Evolutionary conservation across 2,329 filamentous ascomycete species (phyloP), one percentile per base, ranked within the genome.

Genomic region (Zymoseptoria tritici): DNA sequence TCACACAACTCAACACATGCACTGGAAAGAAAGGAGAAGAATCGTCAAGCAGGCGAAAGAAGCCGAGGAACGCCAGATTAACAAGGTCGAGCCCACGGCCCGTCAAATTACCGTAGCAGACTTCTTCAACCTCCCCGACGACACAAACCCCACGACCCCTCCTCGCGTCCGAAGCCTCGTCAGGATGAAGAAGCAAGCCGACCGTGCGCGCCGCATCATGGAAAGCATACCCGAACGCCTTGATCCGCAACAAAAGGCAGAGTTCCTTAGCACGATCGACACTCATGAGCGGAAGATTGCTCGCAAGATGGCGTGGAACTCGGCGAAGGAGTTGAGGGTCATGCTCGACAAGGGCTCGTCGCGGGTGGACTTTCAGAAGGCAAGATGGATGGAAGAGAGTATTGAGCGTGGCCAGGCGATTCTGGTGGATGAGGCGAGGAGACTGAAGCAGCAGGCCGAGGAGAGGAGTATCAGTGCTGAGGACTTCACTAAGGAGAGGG

Each of bases 261-360:
- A 21, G 46, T 50, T n/a, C 60, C 63, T n/a, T 9, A 61, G 11
- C 36, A 57, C 55, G 4, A 57, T 65, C 54, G 24, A 22, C 9
- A 19, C 36, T 21, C 59, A 64, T 19, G 60, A 67, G 24, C 64
- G 65, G 49, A 56, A 54, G 21, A 55, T 68, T 3, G 56, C 61
- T 9, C 61, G 64, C 9, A 61, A 60, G 21, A 64, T 71, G 9
- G 69, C 67, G 2, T 50, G 59, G 26, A 66, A 65, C 56, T 64
- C 69, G 11, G 67, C 68, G 1, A 22, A 55, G 5, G 65, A 70
- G 53, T 52, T 72, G n/a, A 55, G 64, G 9, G 51, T 58, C 5
- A 68, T 71, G 67, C 65, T 70, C n/a, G 68, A 71, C 22, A 63
- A 64, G 6, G 69, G 68, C 1, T n/a, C 22, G 7, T 24, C 52